phyloP scores from a whole-genome alignment of 805 yeast genomes.

The Candida sphagnicola region DNA sequence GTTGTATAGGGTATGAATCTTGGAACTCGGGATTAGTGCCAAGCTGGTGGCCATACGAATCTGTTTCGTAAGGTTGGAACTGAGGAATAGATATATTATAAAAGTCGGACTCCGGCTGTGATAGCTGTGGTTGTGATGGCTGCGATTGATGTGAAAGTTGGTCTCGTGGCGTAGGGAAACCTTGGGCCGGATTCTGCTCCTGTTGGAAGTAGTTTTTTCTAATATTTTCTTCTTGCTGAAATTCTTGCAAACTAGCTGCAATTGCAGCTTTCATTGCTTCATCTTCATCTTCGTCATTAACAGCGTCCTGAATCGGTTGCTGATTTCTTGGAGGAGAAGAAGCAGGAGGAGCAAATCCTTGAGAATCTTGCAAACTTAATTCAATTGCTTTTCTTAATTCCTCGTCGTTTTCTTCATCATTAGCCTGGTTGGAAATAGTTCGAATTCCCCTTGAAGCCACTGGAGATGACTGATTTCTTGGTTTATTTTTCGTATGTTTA shows the following conservation, averaged over 20 bases:
- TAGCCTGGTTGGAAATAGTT: neutral
- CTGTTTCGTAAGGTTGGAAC: conserved; percentile 5
- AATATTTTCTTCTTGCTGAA: conserved; percentile 37
- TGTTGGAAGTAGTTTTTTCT: conserved; percentile 8
- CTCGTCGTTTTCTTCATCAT: conserved; percentile 52
- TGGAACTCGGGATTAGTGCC: too few species aligned
- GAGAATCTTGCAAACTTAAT: conserved; percentile 62
- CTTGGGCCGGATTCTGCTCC: conserved; percentile 7
- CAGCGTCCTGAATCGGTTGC: conserved; percentile 7
- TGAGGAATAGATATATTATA: conserved; percentile 26
- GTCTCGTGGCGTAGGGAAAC: conserved; percentile 10
- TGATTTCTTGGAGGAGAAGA: conserved; percentile 19
- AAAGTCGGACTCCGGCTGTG: conserved; percentile 18
- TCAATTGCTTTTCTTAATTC: conserved; percentile 76
- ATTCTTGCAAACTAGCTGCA: conserved; percentile 81
- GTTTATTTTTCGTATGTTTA: conserved; percentile 6
- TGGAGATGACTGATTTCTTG: neutral
- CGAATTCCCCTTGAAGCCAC: neutral
- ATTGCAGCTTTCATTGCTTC: conserved; percentile 92
- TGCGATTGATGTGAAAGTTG: conserved; percentile 19
- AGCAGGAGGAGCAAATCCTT: conserved; percentile 12
- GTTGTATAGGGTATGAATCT: neutral
- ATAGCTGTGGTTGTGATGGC: conserved; percentile 9
- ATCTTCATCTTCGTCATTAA: conserved; percentile 45
- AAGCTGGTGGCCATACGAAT: conserved; percentile 1